Conservation (phyloP, 768 basidiomycete species). For the Phaffia australis region DNA sequence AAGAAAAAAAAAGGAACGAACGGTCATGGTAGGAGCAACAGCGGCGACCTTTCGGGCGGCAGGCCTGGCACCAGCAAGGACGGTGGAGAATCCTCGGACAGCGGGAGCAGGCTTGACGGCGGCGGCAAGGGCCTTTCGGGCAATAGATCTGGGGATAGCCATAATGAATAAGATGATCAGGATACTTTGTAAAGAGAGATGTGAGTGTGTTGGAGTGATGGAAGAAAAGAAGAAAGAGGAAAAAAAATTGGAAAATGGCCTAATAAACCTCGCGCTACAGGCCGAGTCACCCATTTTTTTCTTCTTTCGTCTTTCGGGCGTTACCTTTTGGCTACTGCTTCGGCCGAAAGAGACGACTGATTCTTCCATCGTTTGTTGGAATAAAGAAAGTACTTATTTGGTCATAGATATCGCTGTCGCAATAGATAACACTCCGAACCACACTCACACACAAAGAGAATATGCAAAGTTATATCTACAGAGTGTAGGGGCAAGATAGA, state of each 20-base stretch:
- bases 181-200: constrained; percentile 10
- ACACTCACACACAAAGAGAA: neutral
- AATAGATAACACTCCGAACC: neutral
- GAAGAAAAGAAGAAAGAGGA: neutral
- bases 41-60: constrained; percentile 29
- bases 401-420: too few species aligned
- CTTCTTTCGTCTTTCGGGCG: neutral
- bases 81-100: constrained; percentile 35
- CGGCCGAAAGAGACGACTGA: too few species aligned
- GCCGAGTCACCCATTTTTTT: neutral
- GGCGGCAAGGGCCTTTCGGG: constrained; percentile 28
- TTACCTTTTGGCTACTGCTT: neutral
- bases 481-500: too few species aligned
- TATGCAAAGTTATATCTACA: neutral
- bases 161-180: constrained; percentile 28
- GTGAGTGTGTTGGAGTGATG: constrained; percentile 6
- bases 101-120: constrained; percentile 9
- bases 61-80: constrained; percentile 24
- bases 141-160: constrained; percentile 36
- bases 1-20: constrained; percentile 33
- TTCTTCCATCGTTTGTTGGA: neutral
- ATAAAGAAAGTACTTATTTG: too few species aligned
- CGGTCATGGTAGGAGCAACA: constrained; percentile 26
- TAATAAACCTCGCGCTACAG: neutral
- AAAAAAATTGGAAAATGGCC: neutral